Base-by-base conservation (phyloP, 208 protist species). In the Wallacemonas sp. region DNA sequence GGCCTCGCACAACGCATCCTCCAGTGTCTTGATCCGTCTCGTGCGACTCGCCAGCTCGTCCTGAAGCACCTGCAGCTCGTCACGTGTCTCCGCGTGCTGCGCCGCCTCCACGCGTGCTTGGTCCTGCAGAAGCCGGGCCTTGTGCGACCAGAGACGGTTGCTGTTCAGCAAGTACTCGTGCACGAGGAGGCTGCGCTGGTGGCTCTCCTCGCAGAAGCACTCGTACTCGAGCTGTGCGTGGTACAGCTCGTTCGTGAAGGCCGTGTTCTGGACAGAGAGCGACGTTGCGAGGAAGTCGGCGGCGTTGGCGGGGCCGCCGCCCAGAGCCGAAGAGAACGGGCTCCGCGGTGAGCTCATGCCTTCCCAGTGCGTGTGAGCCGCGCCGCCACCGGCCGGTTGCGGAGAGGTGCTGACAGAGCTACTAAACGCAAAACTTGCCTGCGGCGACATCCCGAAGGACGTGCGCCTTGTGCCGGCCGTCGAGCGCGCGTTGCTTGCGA, bases 191-290 rank as follows among this genome's bases (percentile, higher is more conserved):
- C 39, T 34, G 59, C 79, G 69, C 15, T 61, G 41, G 30, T 74
- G 71, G 17, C 61, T 66, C 62, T 85, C 79, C 38, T 78, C 48
- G 26, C 65, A 71, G 21, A 76, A 37, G 38, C 61, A 76, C 37
- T 79, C 68, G 46, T 63, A 74, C n/a, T 66, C 17, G 12, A 76
- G 67, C 58, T 85, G 76, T 26, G 74, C 73, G 26, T 46, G 63
- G 36, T 62, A 42, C 32, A 84, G 46, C 38, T 66, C 58, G 5
- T 38, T 48, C 52, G 33, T 26, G 61, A 58, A 19, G n/a, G 22
- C 30, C 24, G 32, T 15, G 63, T 59, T 17, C 41, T 45, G 42
- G 9, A 42, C 33, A 6, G 38, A 37, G 39, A 63, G 29, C 10
- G 57, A 63, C 12, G 38, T 27, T 5, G 38, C 27, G 15, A 50